phyloP scores from a whole-genome alignment of 768 basidiomycete genomes.

The Suillus bovinus region DNA sequence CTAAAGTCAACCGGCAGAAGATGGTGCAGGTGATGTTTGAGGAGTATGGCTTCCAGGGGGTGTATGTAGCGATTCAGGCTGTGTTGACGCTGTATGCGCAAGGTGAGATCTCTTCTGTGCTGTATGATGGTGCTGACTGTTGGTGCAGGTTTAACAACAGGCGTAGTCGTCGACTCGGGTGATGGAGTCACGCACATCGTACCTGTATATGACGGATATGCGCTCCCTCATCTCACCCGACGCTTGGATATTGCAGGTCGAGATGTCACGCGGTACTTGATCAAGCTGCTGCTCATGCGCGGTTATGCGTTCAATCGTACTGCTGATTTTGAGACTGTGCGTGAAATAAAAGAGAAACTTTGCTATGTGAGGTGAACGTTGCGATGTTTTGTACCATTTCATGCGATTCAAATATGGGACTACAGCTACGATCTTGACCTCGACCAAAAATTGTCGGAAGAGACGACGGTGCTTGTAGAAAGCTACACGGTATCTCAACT shows the following conservation, averaged over 20 bases:
- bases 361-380: slow-evolving; percentile 86
- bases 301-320: slow-evolving; percentile 99
- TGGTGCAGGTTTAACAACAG: slow-evolving; percentile 85
- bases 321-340: slow-evolving; percentile 98
- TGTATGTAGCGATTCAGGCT: slow-evolving; percentile 98
- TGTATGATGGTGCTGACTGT: slow-evolving; percentile 9
- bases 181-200: slow-evolving; percentile 99
- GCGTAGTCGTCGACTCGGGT: slow-evolving; percentile 98
- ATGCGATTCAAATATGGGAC: slow-evolving; percentile 6
- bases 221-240: slow-evolving; percentile 91
- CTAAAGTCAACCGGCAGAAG: slow-evolving; percentile 84
- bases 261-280: slow-evolving; percentile 97
- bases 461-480: slow-evolving; percentile 95
- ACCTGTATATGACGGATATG: slow-evolving; percentile 96
- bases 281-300: slow-evolving; percentile 99
- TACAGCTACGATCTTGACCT: slow-evolving; percentile 93
- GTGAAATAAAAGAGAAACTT: slow-evolving; percentile 98
- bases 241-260: slow-evolving; percentile 97
- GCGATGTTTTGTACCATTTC: neutral
- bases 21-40: slow-evolving; percentile 99
- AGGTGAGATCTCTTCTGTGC: slow-evolving; percentile 52
- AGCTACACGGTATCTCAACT: slow-evolving; percentile 79
- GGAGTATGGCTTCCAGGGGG: slow-evolving; percentile 93
- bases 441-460: slow-evolving; percentile 90
- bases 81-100: slow-evolving; percentile 98